These are phyloP conservation scores for Arthroderma uncinatum DNA, from an alignment of 2,329 filamentous ascomycete genomes.

Conservation along the genomic window DNA sequence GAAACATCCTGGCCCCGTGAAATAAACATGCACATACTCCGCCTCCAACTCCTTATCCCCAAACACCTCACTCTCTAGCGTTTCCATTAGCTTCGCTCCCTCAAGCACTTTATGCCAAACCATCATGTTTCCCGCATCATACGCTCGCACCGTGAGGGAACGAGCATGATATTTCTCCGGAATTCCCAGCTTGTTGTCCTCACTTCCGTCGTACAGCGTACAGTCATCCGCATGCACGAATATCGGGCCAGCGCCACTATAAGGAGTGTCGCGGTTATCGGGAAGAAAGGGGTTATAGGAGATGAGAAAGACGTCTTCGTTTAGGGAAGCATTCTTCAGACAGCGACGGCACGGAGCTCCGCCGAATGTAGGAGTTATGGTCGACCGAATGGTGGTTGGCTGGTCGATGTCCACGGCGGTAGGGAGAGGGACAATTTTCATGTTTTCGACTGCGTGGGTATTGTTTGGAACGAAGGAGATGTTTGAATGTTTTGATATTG, in stretches of 20 bases:
- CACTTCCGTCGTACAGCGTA: not conserved
- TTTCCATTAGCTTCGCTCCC: constrained; percentile 3
- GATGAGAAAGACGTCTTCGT: constrained; percentile 5
- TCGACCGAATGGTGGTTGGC: not conserved
- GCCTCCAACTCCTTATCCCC: not conserved
- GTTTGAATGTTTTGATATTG: not conserved
- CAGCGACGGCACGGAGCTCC: constrained; percentile 6
- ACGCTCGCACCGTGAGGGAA: not conserved
- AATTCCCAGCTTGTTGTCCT: not conserved
- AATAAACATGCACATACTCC: constrained; percentile 9
- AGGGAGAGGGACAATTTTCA: constrained; percentile 8
- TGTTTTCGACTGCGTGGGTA: not conserved
- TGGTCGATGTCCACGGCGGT: not conserved
- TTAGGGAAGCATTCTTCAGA: not conserved
- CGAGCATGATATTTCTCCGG: not conserved
- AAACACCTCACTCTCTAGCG: not conserved
- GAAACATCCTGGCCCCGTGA: constrained; percentile 8
- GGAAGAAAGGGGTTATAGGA: constrained; percentile 8
- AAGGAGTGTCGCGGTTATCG: not conserved
- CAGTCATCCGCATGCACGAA: constrained; percentile 6
- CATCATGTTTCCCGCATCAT: constrained; percentile 7
- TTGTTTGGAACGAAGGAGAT: not conserved
- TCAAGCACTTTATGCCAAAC: constrained; percentile 3
- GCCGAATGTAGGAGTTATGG: not conserved
- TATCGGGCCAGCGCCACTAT: constrained; percentile 4